Base-by-base conservation (phyloP, 2,329 filamentous ascomycete genomes). In the Periconia sp. region DNA sequence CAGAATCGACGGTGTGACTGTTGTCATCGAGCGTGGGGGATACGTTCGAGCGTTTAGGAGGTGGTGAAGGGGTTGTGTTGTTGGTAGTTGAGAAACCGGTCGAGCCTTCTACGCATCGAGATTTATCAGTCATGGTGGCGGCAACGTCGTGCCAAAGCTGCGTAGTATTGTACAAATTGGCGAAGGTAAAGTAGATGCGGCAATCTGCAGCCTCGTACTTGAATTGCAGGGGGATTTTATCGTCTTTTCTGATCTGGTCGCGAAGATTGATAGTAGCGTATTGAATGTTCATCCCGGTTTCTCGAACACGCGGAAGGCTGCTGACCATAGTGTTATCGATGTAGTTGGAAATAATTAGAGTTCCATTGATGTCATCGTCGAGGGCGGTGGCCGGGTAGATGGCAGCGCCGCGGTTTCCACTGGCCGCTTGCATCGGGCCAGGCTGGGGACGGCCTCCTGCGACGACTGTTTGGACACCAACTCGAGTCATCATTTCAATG, bases 361-460 rank as follows among this genome's bases (percentile, higher is more conserved):
- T 60, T 14, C 50, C 20, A 40, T 41, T 13, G 11, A 72, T 59
- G 37, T 67, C 60, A 70, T 70, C n/a, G 67, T 74, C 20, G 61
- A 71, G 46, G 62, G 68, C 45, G 72, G 73, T 52, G 63, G 59
- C 59, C 35, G 56, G 56, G 53, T 63, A 65, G 2, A 76, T 65
- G 53, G 75, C 68, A 0, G 73, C 69, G 17, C 85, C 85, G 55
- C 85, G 83, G 33, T 81, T 80, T 15, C 85, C 86, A 14, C 84
- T 81, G 15, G 84, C 77, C 2, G 77, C 81, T 72, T 87, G 84
- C 76, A 87, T 87, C 0, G 79, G 78, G 1, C 69, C 71, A 0
- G 75, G 62, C 6, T 70, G 65, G 0, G 85, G 84, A 0, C 80
- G 78, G 1, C 86, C 86, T 6, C 86, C 85, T 31, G 83, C 73